phyloP scores from a whole-genome alignment of 1,284 basidiomycete genomes.

The Vanrija humicola region DNA sequence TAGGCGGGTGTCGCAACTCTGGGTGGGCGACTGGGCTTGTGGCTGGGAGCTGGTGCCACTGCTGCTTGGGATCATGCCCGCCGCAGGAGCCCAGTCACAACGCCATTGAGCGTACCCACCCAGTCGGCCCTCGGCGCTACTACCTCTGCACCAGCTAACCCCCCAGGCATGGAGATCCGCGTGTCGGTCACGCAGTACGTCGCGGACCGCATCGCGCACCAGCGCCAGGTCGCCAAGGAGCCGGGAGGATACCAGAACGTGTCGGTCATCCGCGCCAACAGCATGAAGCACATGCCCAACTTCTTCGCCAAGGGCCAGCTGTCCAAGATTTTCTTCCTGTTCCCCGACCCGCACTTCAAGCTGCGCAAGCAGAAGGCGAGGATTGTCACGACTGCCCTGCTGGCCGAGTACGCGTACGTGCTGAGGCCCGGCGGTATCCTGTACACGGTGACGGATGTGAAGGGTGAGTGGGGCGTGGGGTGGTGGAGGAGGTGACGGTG shows the following conservation, averaged over 20 bases:
- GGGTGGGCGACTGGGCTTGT: no score
- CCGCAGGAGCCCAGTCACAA: no score
- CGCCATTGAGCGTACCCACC: no score
- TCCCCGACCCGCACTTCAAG: slow-evolving; percentile 99
- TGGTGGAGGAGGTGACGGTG: not conserved
- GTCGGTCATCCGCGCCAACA: slow-evolving; percentile 90
- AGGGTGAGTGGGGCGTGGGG: slow-evolving; percentile 39
- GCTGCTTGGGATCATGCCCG: no score
- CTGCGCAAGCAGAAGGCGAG: slow-evolving; percentile 92
- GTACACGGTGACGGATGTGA: slow-evolving; percentile 97
- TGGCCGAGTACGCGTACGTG: slow-evolving; percentile 89
- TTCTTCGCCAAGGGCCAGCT: slow-evolving; percentile 90
- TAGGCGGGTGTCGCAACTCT: no score
- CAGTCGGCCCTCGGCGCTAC: no score
- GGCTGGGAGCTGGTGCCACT: no score
- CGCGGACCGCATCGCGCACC: slow-evolving; percentile 83
- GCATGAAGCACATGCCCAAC: slow-evolving; percentile 98
- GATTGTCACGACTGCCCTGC: slow-evolving; percentile 89
- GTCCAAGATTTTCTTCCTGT: slow-evolving; percentile 93
- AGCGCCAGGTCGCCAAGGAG: slow-evolving; percentile 56
- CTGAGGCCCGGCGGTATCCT: slow-evolving; percentile 86
- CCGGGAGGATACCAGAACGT: slow-evolving; percentile 77
- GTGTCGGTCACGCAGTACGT: slow-evolving; percentile 97
- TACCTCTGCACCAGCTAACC: no score
- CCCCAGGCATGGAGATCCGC: slow-evolving; percentile 89